Evolutionary conservation across 108 stramenopile species (phyloP), one percentile per base, ranked within the genome.

Genomic region (Conticribra guillardii): DNA sequence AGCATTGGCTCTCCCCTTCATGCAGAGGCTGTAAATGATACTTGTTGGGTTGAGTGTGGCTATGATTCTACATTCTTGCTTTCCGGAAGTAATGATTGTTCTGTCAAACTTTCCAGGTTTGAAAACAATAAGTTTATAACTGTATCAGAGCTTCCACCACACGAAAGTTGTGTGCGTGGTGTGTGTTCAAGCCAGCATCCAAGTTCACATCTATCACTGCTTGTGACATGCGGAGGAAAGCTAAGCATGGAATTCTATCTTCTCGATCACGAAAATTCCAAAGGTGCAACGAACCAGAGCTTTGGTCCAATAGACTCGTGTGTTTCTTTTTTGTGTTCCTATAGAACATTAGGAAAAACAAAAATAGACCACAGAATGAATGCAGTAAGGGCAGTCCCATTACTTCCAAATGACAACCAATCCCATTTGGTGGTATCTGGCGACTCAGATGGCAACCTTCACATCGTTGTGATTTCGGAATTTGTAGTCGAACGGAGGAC

Each of bases 351-450:
- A 27, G 70, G 63, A 37, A 73, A 79, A 60, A 46, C 79, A 53
- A 50, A 82, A 0, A 85, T 93, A 26, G 91, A 93, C 34, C 91
- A 93, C 50, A 34, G 91, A 48, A 93, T 93, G 66, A 93, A 93
- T 76, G 67, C 83, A 23, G 86, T 90, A 7, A 65, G 54, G 56
- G 74, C 87, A 48, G 44, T 88, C 22, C 83, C 87, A n/a, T 41
- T 89, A n/a, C 24, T 37, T 16, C 64, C 53, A 5, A 30, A 27
- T 23, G 71, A 60, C 16, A 31, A 48, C 26, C 71, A 76, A 1
- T 64, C 54, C n/a, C 84, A 84, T 60, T 49, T 88, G 23, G 78
- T 88, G 16, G 51, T 82, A 11, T 69, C 87, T 34, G 91, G 87
- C n/a, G 91, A 89, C 70, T 89, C 88, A 3, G 79, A 89, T 73